Evolutionary conservation across 306 rosid species (phyloP), one percentile per base, ranked within the genome.

Genomic region (Ceratonia siliqua): DNA sequence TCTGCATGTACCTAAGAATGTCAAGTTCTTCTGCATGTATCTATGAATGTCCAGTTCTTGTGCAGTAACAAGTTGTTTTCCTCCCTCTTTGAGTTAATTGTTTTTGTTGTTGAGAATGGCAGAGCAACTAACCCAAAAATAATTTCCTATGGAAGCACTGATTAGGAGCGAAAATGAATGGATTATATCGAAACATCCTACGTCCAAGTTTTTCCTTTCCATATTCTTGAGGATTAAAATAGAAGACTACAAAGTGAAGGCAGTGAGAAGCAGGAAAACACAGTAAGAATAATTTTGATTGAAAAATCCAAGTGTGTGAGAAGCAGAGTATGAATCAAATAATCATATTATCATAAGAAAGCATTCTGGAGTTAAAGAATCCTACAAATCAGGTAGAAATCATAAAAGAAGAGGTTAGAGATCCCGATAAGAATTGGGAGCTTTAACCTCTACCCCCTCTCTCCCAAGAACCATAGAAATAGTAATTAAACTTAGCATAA

Each of bases 341-440:
- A 5, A 8, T 5, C 10, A 7, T 36, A 70, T 13, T 8, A 21
- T 9, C 63, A 15, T 2, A 21, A 38, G 24, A 20, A 32, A 54
- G 5, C 64, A 33, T 70, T 11, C 20, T 36, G 7, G 5, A 12
- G 8, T 4, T 1, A 2, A 11, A 52, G 6, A 52, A 14, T 8
- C 15, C 3, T 22, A 24, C 15, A 52, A 35, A 3, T n/a, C n/a
- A 11, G 5, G 8, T 5, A 36, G 22, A 14, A 72, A 72, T 70
- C 69, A 64, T 12, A 27, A 12, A 18, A 4, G 41, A 64, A 61
- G 65, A 46, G 57, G 35, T 64, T n/a, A 21, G 68, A 45, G 42
- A 71, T 72, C 78, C 74, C 68, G n/a, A 79, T 18, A 57, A 27
- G 5, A 63, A 70, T 68, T 58, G 52, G 53, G 15, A 54, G 43